A percentile compares a stretch with the other conserved stretches of the same genome.
Evolutionary conservation across 768 basidiomycete species (phyloP).

Genomic region (Boletus bicolor): DNA sequence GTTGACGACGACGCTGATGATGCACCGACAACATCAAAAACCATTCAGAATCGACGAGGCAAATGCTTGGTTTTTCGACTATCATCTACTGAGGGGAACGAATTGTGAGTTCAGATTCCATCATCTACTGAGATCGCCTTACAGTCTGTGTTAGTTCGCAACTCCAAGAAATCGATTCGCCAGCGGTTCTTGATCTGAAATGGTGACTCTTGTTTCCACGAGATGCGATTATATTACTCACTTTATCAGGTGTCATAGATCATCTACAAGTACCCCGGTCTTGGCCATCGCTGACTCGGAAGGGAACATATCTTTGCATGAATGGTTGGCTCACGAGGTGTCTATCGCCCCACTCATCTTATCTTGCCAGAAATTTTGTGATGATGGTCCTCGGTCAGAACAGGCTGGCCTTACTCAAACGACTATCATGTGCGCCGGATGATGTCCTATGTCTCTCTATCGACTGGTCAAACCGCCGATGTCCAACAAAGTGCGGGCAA

Average conservation of each 20-base stretch:
- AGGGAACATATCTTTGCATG: conserved; percentile 67
- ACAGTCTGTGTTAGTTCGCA: conserved; percentile 40
- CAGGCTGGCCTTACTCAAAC: conserved; percentile 37
- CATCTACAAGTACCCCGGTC: conserved; percentile 38
- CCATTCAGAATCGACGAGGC: conserved; percentile 51
- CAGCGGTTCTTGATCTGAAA: conserved; percentile 92
- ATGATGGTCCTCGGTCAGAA: conserved; percentile 31
- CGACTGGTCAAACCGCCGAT: conserved; percentile 83
- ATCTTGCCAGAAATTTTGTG: background rate
- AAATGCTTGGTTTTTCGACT: conserved; percentile 69
- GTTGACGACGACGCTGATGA: conserved; percentile 4
- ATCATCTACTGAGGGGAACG: conserved; percentile 27
- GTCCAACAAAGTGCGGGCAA: conserved; percentile 41
- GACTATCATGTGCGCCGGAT: conserved; percentile 46
- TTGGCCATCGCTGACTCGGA: conserved; percentile 84
- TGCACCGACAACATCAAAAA: background rate
- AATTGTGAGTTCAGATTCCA: conserved; percentile 34
- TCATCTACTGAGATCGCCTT: background rate
- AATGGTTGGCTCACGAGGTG: conserved; percentile 52
- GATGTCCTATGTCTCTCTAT: conserved; percentile 82
- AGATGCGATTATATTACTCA: conserved; percentile 2
- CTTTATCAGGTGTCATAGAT: conserved; percentile 55
- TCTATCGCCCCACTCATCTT: background rate
- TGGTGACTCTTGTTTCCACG: conserved; percentile 54
- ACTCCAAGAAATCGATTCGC: conserved; percentile 65